Evolutionary conservation across 1,284 basidiomycete genomes (phyloP).

Genomic region (Ustilago trichophora): DNA sequence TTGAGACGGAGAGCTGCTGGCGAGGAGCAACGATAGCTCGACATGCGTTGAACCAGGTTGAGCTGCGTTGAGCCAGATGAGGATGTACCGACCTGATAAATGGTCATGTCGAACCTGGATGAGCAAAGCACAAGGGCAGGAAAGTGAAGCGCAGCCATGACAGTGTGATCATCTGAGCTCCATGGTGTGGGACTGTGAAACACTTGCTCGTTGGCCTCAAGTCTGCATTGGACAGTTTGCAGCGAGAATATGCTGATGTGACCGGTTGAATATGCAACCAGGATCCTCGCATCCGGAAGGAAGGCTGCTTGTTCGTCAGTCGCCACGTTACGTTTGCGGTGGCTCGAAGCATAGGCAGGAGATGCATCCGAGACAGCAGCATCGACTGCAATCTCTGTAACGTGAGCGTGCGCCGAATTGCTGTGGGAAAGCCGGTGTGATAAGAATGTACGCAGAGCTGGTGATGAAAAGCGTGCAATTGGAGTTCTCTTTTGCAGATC

Average conservation of each 20-base stretch:
- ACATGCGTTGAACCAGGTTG: constrained; percentile 22
- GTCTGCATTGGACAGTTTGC: neutral
- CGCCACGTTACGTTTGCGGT: constrained; percentile 12
- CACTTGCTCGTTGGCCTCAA: constrained; percentile 11
- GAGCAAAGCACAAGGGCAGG: constrained; percentile 61
- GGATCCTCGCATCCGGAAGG: constrained; percentile 11
- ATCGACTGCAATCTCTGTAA: constrained; percentile 38
- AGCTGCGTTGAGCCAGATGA: neutral
- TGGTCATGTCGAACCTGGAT: constrained; percentile 47
- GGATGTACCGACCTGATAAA: constrained; percentile 28
- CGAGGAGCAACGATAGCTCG: constrained; percentile 40
- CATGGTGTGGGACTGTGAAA: constrained; percentile 6
- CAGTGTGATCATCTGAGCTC: constrained; percentile 3
- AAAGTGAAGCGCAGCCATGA: constrained; percentile 48
- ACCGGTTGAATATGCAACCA: constrained; percentile 59
- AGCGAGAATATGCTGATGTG: constrained; percentile 58
- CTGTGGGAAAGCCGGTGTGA: neutral
- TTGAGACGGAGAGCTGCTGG: constrained; percentile 47
- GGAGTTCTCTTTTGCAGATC: constrained; percentile 12
- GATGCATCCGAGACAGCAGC: neutral
- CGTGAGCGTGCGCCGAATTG: neutral
- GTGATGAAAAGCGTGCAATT: constrained; percentile 7
- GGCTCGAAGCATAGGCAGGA: neutral
- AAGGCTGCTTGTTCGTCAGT: neutral
- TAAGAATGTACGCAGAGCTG: constrained; percentile 1